Conservation (phyloP, 2,329 filamentous ascomycete genomes). For the Arthroderma sp. region DNA sequence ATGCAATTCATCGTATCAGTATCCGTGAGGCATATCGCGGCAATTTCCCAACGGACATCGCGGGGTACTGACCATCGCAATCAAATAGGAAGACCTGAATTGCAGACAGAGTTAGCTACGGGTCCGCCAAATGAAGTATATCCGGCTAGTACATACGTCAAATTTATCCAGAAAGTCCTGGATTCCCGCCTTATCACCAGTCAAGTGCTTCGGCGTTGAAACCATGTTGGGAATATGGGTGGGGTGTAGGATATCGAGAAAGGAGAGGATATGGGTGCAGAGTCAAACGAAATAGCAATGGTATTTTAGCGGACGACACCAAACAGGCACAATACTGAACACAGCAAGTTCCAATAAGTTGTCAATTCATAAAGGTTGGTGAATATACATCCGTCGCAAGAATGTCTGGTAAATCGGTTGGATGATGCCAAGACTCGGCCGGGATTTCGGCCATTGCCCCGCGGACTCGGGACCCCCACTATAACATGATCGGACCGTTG, state of each 20-base stretch:
- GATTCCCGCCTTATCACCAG: conserved; percentile 63
- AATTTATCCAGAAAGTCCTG: conserved; percentile 78
- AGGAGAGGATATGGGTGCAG: background rate
- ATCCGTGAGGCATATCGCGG: background rate
- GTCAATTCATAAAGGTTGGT: too few species aligned
- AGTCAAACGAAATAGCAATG: too few species aligned
- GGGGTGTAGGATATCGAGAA: background rate
- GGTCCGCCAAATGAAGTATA: background rate
- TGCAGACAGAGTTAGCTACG: background rate
- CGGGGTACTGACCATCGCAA: conserved; percentile 63
- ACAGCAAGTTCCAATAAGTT: too few species aligned
- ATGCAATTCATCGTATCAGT: conserved; percentile 14
- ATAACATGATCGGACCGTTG: too few species aligned
- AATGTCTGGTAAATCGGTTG: too few species aligned
- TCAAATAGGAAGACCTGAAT: conserved; percentile 79
- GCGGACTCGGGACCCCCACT: too few species aligned
- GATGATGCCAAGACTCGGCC: too few species aligned
- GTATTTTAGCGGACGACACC: too few species aligned
- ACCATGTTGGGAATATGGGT: background rate
- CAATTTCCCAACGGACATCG: background rate
- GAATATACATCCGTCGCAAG: too few species aligned
- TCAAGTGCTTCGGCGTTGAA: conserved; percentile 47
- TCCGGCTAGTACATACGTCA: conserved; percentile 52
- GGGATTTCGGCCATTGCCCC: too few species aligned
- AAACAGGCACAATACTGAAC: too few species aligned